Evolutionary conservation across 164 flowering plant genomes (phyloP).

Genomic region (Malania oleifera): DNA sequence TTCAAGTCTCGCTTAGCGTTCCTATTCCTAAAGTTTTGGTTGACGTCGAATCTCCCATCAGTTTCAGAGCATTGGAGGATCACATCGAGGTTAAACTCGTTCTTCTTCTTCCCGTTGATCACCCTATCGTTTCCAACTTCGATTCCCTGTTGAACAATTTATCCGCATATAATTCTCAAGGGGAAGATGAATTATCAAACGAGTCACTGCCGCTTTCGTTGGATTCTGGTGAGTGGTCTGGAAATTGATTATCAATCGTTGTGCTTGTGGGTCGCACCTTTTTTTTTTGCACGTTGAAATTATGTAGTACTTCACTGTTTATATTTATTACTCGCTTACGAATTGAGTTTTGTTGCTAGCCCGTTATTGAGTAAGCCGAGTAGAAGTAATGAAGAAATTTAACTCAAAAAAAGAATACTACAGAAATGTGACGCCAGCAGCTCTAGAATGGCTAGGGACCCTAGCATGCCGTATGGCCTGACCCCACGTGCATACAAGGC

Average conservation of each 20-base stretch:
- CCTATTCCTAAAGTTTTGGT: slow-evolving; percentile 74
- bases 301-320: not conserved
- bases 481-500: too few species aligned
- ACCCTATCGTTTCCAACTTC: slow-evolving; percentile 55
- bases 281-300: not conserved
- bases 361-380: too few species aligned
- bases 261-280: too few species aligned
- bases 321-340: not conserved
- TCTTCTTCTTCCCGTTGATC: slow-evolving; percentile 80
- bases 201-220: slow-evolving; percentile 29
- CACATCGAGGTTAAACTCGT: slow-evolving; percentile 76
- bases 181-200: slow-evolving; percentile 13
- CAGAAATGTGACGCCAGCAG: too few species aligned
- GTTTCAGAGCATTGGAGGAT: slow-evolving; percentile 48
- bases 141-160: slow-evolving; percentile 32
- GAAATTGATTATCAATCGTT: not conserved
- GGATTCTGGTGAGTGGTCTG: slow-evolving; percentile 62
- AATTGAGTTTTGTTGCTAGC: slow-evolving; percentile 1
- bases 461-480: too few species aligned
- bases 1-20: slow-evolving; percentile 37
- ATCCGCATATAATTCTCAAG: slow-evolving; percentile 8
- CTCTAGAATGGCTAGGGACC: too few species aligned
- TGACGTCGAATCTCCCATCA: slow-evolving; percentile 54
- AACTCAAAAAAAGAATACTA: too few species aligned
- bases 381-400: too few species aligned